Conservation (phyloP, 352 stramenopile species). For the Phytopythium aichiense region DNA sequence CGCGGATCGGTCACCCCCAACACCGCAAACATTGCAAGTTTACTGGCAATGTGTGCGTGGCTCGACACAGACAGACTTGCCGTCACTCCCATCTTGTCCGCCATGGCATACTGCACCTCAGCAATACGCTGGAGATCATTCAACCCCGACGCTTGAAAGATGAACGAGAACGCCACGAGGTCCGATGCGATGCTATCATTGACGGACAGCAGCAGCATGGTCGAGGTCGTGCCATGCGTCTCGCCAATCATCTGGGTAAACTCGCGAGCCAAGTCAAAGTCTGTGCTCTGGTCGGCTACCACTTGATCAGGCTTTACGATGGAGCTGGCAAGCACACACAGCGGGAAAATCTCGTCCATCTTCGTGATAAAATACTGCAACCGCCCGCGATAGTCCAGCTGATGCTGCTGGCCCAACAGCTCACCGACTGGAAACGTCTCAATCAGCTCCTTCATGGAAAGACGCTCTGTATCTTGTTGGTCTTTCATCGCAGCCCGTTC, state of each 20-base stretch:
- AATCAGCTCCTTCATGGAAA: conserved; percentile 13
- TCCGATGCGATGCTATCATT: conserved; percentile 41
- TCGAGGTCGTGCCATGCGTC: neutral
- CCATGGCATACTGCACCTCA: neutral
- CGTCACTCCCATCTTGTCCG: neutral
- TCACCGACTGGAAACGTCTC: conserved; percentile 1
- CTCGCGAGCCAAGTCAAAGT: neutral
- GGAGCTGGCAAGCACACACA: conserved; percentile 40
- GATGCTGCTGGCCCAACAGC: conserved; percentile 6
- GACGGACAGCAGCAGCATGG: neutral
- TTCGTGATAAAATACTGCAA: conserved; percentile 21
- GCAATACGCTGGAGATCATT: conserved; percentile 2
- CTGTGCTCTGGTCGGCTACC: neutral
- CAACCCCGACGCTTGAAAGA: conserved; percentile 24
- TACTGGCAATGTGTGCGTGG: conserved; percentile 48
- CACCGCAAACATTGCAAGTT: conserved; percentile 63
- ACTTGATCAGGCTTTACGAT: conserved; percentile 10
- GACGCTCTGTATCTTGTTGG: neutral
- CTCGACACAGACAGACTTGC: neutral
- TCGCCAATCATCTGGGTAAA: conserved; percentile 3
- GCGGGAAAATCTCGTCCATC: conserved; percentile 45
- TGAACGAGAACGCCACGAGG: conserved; percentile 67
- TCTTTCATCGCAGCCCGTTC: conserved; percentile 8
- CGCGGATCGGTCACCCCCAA: conserved; percentile 38
- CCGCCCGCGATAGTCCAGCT: neutral